Percentiles rank a stretch among this genome's conserved stretches.
These are phyloP conservation scores for Paramyrothecium sp. DNA, from an alignment of 2,329 filamentous ascomycete genomes.

Conservation along the genomic window DNA sequence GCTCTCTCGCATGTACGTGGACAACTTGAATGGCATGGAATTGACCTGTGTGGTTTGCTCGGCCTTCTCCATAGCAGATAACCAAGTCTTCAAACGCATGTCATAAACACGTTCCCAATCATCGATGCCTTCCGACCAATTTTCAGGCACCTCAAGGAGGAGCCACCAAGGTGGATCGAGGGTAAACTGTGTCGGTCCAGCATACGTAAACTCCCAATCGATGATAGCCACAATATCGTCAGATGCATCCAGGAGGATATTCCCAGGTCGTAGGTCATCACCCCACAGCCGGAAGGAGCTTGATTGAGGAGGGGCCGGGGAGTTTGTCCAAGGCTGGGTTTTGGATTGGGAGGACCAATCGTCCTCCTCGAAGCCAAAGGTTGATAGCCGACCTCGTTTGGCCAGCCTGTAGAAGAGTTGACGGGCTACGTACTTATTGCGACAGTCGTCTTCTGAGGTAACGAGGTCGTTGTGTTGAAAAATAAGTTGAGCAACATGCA, in stretches of 20 bases:
- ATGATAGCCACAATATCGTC: conserved; percentile 29
- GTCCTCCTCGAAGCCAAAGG: conserved; percentile 25
- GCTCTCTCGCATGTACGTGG: conserved; percentile 26
- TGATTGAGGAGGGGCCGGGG: conserved; percentile 14
- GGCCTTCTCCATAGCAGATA: conserved; percentile 28
- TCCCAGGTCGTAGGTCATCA: conserved; percentile 31
- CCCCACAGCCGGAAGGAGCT: conserved; percentile 24
- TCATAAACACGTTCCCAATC: conserved; percentile 29
- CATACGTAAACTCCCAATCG: conserved; percentile 40
- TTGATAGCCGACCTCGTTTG: conserved; percentile 19
- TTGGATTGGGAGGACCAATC: conserved; percentile 24
- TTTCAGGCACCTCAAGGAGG: conserved; percentile 26
- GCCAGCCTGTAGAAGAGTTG: conserved; percentile 36
- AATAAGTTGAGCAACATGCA: conserved; percentile 34
- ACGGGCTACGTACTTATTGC: conserved; percentile 40
- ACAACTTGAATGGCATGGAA: not conserved
- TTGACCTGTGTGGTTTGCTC: conserved; percentile 17
- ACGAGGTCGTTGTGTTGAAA: conserved; percentile 36
- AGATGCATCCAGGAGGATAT: conserved; percentile 26
- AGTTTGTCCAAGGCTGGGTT: not conserved
- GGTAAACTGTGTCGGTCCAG: conserved; percentile 28
- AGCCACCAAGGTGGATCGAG: conserved; percentile 39
- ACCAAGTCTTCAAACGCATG: conserved; percentile 27
- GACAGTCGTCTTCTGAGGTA: conserved; percentile 14
- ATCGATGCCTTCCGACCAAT: conserved; percentile 25